Evolutionary conservation across 176 grass and related monocot species (phyloP), one percentile per base, ranked within the genome.

Genomic region (Aegilops speltoides): DNA sequence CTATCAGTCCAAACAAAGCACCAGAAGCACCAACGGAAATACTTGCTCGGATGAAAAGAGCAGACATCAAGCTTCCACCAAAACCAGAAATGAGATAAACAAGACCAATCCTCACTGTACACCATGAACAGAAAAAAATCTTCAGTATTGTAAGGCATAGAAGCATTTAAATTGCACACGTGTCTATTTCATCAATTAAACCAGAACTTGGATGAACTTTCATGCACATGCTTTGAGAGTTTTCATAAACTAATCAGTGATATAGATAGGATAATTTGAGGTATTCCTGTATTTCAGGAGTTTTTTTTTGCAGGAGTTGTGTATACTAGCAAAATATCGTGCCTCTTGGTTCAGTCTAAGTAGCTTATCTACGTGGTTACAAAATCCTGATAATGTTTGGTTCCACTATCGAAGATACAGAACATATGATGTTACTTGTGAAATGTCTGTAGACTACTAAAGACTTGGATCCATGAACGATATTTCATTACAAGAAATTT

Each of bases 21-120:
- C 96, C 93, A 1, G 96, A 98, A 7, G 93, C 96, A 46, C 96
- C 96, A 22, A 98, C 93, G 4, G 96, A 98, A 25, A 98, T 94
- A 24, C 14, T 85, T 17, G 96, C 88, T 52, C 63, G 87, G 76
- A 95, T 88, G 86, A 98, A 98, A 19, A 98, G 90, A 25, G 90
- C 91, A 0, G 96, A 98, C 73, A 96, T 81, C 52, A 98, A 77
- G 72, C 92, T 98, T 25, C 96, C 96, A 77, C 96, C 92, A 10
- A 95, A 82, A 5, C 96, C 96, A 48, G 93, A 95, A 68, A 96
- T 78, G 43, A 94, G 71, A 71, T 98, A 98, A 25, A 98, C 63
- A 40, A 89, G 5, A 0, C 93, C 96, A 22, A 98, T 68, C 86
- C 90, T 89, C 50, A 92, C 92, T 98, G 91, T 64, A 85, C 75